Evolutionary conservation across 148 eudicot genomes (phyloP), one percentile per base, ranked within the genome.

Genomic region (Gaultheria prostrata): DNA sequence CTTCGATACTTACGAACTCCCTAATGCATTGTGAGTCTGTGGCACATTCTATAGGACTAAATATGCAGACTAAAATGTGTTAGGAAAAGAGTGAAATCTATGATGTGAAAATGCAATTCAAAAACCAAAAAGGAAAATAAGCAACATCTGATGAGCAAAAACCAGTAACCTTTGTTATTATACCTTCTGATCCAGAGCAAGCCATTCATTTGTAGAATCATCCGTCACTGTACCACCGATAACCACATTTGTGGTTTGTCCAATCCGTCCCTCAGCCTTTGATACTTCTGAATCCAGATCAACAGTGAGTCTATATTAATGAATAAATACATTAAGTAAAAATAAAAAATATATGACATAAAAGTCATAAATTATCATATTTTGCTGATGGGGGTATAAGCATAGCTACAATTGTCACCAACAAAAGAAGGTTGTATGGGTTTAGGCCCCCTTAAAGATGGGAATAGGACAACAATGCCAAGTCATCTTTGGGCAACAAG

Each of bases 221-320:
- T 94, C 98, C 12, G 93, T 80, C 35, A 95, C 98, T 74, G 98
- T 95, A 80, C 98, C 97, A 82, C 98, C 98, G 77, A 94, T 93
- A 28, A 94, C 94, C 21, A 94, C 95, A 89, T 94, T 95, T 18
- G 95, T 94, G 43, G 98, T 94, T 84, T 95, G 98, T 28, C 98
- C 92, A 85, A 95, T 93, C 82, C 98, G 90, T 80, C 98, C 98
- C 91, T 95, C 95, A 15, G 98, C 84, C 91, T 93, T 95, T 21
- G 98, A 95, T 28, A 95, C 93, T 86, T 95, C 98, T 95, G 97
- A 83, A 89, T 77, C 73, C 87, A 86, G 0, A 18, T 70, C 70
- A 80, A 54, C 65, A 32, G 24, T 81, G n/a, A 81, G 84, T 76
- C 70, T 24, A 79, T 70, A 86, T 17, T 28, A 77, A 73, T 74